Evolutionary conservation across 2,329 filamentous ascomycete genomes (phyloP), one percentile per base, ranked within the genome.

Genomic region (Xylariaceae sp.): DNA sequence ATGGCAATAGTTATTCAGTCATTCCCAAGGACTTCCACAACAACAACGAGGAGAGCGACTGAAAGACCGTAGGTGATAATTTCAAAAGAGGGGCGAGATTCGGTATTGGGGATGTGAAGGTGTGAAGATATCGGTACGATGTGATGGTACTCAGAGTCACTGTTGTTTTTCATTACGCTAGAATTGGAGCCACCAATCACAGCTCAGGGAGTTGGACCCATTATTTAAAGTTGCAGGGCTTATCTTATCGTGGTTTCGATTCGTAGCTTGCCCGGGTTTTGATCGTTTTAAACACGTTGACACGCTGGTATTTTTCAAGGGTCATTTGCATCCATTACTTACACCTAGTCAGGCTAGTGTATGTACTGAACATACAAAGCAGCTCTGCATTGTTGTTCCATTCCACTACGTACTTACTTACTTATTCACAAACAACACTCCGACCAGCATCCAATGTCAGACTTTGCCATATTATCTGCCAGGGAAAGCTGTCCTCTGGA

Each of bases 271-370:
- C 50, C 44, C 52, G 56, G n/a, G 63, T 65, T 51, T 62, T 67
- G 64, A 65, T 47, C 52, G 57, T 64, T 65, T 51, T 62, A 66
- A 65, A 65, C 67, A 69, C 67, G 65, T 66, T 65, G 61, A 66
- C 65, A 65, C 63, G 62, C 59, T 62, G 59, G 54, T 57, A 55
- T 57, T 52, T 60, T 54, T 45, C 20, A 58, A 50, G 43, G 44
- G 41, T 59, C 43, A 20, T 32, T 40, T 52, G n/a, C 48, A 26
- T 26, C 23, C 23, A 26, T 9, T 26, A 9, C 23, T 26, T 26
- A 26, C n/a, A n/a, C n/a, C n/a, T n/a, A n/a, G n/a, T n/a, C n/a
- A n/a, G n/a, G n/a, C n/a, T n/a, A n/a, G n/a, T n/a, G n/a, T n/a
- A n/a, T n/a, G n/a, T n/a, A n/a, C n/a, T n/a, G n/a, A n/a, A n/a